phyloP scores from a whole-genome alignment of 371 early-diverging fungal genomes.

The Mucor piriformis region DNA sequence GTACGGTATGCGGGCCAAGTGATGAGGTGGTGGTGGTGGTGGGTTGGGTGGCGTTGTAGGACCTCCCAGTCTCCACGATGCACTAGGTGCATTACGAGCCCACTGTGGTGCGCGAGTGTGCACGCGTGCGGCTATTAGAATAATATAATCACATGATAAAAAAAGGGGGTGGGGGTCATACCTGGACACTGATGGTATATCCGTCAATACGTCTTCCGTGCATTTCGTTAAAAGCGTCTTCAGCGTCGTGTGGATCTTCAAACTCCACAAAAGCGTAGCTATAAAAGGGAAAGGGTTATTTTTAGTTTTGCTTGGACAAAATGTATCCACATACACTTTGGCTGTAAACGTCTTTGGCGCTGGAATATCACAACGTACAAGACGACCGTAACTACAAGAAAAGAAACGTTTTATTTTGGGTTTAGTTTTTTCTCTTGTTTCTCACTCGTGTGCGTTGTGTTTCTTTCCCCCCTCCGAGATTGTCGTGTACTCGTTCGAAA shows the following conservation, averaged over 20 bases:
- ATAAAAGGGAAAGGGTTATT: background rate
- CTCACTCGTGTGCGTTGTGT: no score
- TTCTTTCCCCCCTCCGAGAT: background rate
- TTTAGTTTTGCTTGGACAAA: no score
- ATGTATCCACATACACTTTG: slow-evolving; percentile 62
- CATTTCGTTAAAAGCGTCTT: slow-evolving; percentile 89
- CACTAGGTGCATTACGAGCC: slow-evolving; percentile 23
- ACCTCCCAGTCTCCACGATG: slow-evolving; percentile 22
- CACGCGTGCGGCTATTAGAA: no score
- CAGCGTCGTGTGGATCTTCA: slow-evolving; percentile 87
- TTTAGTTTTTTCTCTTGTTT: background rate
- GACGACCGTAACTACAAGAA: slow-evolving; percentile 69
- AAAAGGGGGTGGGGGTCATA: slow-evolving; percentile 19
- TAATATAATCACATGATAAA: slow-evolving; percentile 14
- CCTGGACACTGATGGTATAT: slow-evolving; percentile 77
- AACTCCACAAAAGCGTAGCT: slow-evolving; percentile 94
- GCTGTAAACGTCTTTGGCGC: slow-evolving; percentile 67
- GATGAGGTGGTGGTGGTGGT: slow-evolving; percentile 14
- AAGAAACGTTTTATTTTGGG: background rate
- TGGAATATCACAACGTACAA: slow-evolving; percentile 85
- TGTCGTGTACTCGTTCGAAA: background rate
- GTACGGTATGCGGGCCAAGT: slow-evolving; percentile 2
- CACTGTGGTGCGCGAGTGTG: no score
- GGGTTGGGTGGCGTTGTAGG: slow-evolving; percentile 14
- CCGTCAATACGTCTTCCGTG: slow-evolving; percentile 84